phyloP scores from a whole-genome alignment of 1,284 basidiomycete species.

The Bondarzewia mesenterica region DNA sequence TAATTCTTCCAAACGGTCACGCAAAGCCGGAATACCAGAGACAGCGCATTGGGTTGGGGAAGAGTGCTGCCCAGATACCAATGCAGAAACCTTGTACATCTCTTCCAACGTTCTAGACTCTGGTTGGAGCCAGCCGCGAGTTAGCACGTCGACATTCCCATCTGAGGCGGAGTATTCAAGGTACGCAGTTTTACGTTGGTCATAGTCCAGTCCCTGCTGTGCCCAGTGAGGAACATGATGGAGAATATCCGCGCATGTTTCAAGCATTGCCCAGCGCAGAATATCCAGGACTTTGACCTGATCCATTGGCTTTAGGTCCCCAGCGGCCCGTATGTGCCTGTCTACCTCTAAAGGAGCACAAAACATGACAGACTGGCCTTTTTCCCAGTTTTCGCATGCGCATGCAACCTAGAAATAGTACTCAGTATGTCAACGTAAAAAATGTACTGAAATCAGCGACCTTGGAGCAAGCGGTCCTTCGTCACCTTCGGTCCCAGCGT shows the following conservation, averaged over 20 bases:
- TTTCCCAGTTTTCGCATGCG: constrained; percentile 39
- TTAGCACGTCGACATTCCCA: constrained; percentile 11
- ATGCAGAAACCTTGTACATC: constrained; percentile 25
- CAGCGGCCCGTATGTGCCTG: constrained; percentile 26
- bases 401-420: not conserved
- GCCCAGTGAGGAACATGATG: constrained; percentile 35
- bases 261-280: constrained; percentile 36
- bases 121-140: constrained; percentile 26
- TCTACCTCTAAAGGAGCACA: constrained; percentile 41
- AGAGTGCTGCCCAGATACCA: not conserved
- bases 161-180: constrained; percentile 9
- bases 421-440: not conserved
- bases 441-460: constrained; percentile 18
- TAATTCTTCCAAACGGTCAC: constrained; percentile 20
- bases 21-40: constrained; percentile 18
- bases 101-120: constrained; percentile 31
- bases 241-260: constrained; percentile 36
- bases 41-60: not conserved
- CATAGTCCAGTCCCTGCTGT: constrained; percentile 37
- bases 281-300: constrained; percentile 25
- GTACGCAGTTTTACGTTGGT: constrained; percentile 26
- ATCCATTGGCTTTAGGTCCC: constrained; percentile 7
- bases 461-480: constrained; percentile 47
- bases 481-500: constrained; percentile 46
- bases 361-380: constrained; percentile 41